phyloP scores from a whole-genome alignment of 352 stramenopile genomes.

The Aphanomyces astaci region DNA sequence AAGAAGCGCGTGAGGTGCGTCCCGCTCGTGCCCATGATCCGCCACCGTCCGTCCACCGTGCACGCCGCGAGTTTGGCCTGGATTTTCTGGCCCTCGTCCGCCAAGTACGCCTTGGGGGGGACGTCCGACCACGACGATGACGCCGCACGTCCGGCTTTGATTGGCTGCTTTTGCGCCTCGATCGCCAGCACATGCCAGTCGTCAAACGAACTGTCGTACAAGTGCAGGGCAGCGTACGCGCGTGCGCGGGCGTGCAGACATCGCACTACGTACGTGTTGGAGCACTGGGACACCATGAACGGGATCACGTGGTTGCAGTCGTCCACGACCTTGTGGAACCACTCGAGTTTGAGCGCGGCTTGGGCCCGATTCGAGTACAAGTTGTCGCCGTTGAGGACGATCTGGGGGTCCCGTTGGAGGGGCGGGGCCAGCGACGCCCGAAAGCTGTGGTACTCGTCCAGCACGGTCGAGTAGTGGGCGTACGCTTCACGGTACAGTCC shows the following conservation, averaged over 20 bases:
- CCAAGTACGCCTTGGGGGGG: constrained; percentile 9
- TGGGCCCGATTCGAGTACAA: constrained; percentile 21
- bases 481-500: constrained; percentile 16
- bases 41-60: background rate
- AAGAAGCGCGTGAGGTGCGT: constrained; percentile 18
- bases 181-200: constrained; percentile 22
- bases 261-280: constrained; percentile 21
- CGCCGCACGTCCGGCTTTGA: too few relatives aligned
- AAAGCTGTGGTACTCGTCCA: constrained; percentile 9
- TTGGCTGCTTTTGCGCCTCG: constrained; percentile 15
- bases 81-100: constrained; percentile 19
- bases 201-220: constrained; percentile 19
- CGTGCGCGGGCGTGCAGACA: constrained; percentile 19
- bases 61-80: constrained; percentile 7
- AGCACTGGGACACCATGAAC: constrained; percentile 21
- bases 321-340: constrained; percentile 14
- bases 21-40: background rate
- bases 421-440: background rate
- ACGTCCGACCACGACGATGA: constrained; percentile 6
- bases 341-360: constrained; percentile 13
- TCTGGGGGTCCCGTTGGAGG: constrained; percentile 18
- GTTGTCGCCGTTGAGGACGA: constrained; percentile 21
- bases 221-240: constrained; percentile 11
- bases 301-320: constrained; percentile 21
- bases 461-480: constrained; percentile 6